Base-by-base conservation (phyloP, 805 yeast genomes). In the Starmera quercuum region DNA sequence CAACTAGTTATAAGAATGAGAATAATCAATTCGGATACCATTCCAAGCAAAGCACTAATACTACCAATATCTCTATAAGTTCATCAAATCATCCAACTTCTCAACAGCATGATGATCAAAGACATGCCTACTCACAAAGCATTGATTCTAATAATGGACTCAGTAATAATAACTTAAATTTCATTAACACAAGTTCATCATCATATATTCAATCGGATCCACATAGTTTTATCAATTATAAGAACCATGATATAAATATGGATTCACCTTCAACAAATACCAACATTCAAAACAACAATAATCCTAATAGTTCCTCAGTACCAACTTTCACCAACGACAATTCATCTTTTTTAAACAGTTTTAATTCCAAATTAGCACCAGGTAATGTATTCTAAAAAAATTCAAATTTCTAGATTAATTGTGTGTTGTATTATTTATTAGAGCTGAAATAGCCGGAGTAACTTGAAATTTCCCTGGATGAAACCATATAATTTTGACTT, bases 1-100 rank as follows among this genome's bases (percentile, higher is more conserved):
- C 61, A 6, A 54, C 48, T 13, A 35, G 30, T 28, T 28, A 19
- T 19, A 13, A 35, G 17, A 36, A 38, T 24, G 24, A 35, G 4
- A 35, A 33, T 13, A 30, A 30, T 3, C 21, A 26, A 18, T 34
- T 34, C n/a, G 12, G 12, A 4, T 19, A 23, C 15, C 19, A 20
- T 19, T 28, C 28, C 13, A 16, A 18, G 6, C 7, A 4, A 5
- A 26, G 7, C 20, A 32, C 20, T 20, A 14, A 6, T 19, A 33
- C 20, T 30, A 26, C 13, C 41, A 32, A 27, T 19, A 13, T 13
- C n/a, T n/a, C n/a, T n/a, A n/a, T n/a, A n/a, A n/a, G n/a, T n/a
- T 13, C 21, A 29, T 15, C 7, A 22, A 27, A 30, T 26, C 8
- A 16, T 16, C 26, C 26, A 21, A 36, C 32, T 17, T 28, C 28